Percentiles rank a stretch among this genome's conserved stretches.
These are phyloP conservation scores for Fragaria nilgerrensis DNA, from an alignment of 306 rosid genomes.

Conservation along the genomic window DNA sequence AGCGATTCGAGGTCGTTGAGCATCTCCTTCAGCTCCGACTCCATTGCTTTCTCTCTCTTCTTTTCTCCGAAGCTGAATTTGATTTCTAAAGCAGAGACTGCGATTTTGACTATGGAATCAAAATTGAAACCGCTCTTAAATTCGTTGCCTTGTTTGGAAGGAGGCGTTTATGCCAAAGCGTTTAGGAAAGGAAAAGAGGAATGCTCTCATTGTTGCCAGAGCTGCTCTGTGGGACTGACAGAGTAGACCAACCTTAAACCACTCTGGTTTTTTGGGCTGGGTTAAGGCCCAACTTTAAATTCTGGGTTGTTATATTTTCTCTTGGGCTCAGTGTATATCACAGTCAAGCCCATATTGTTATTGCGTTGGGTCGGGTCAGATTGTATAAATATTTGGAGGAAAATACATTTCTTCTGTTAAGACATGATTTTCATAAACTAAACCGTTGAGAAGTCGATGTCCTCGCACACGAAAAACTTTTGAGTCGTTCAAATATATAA, in stretches of 20 bases:
- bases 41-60: conserved; percentile 45
- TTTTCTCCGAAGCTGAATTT: conserved; percentile 2
- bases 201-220: background rate
- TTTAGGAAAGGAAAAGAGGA: background rate
- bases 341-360: too few relatives aligned
- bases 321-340: background rate
- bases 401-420: too few relatives aligned
- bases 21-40: conserved; percentile 63
- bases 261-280: background rate
- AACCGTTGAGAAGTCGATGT: too few relatives aligned
- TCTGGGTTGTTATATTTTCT: background rate
- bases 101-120: background rate
- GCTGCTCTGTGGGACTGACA: background rate
- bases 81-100: background rate
- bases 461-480: too few relatives aligned
- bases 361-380: too few relatives aligned
- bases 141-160: background rate
- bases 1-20: conserved; percentile 72
- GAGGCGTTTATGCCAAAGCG: background rate
- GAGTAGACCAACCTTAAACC: background rate
- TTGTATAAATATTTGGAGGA: too few relatives aligned
- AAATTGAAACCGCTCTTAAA: background rate
- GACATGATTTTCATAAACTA: too few relatives aligned
- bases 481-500: too few relatives aligned
- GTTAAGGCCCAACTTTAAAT: background rate